Conservation (phyloP, 108 stramenopile genomes). For the Schizochytrium sp. region DNA sequence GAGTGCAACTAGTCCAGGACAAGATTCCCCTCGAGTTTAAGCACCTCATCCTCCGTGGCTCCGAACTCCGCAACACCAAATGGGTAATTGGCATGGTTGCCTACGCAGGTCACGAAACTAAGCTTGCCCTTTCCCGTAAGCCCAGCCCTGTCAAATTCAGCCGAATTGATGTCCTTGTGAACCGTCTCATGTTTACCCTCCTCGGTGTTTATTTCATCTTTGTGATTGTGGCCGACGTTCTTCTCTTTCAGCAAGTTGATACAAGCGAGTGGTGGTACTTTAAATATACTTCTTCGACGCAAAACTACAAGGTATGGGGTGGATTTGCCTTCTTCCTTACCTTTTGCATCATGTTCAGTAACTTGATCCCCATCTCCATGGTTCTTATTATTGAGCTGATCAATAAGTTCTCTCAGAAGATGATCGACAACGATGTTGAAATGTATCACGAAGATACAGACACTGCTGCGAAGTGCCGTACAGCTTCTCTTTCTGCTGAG, state of each 20-base stretch:
- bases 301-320: constrained; percentile 6
- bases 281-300: constrained; percentile 15
- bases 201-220: constrained; percentile 66
- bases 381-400: constrained; percentile 79
- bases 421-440: constrained; percentile 72
- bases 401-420: constrained; percentile 72
- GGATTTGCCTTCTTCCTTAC: constrained; percentile 85
- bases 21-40: constrained; percentile 64
- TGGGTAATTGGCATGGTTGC: constrained; percentile 93
- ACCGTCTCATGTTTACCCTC: constrained; percentile 70
- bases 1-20: background rate
- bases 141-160: constrained; percentile 91
- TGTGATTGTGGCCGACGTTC: constrained; percentile 49
- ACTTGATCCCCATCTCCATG: constrained; percentile 80
- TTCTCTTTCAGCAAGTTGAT: constrained; percentile 64
- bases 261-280: constrained; percentile 71
- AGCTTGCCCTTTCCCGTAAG: constrained; percentile 89
- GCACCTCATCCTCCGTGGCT: constrained; percentile 91
- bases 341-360: constrained; percentile 83
- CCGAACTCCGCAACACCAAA: constrained; percentile 92
- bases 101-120: constrained; percentile 94
- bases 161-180: constrained; percentile 81
- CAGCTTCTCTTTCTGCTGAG: constrained; percentile 74
- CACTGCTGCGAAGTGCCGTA: constrained; percentile 72
- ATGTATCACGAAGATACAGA: constrained; percentile 77